A percentile compares a stretch with the other conserved stretches of the same genome.
Evolutionary conservation across 345 rosid species (phyloP).

Genomic region (Ceriops decandra): DNA sequence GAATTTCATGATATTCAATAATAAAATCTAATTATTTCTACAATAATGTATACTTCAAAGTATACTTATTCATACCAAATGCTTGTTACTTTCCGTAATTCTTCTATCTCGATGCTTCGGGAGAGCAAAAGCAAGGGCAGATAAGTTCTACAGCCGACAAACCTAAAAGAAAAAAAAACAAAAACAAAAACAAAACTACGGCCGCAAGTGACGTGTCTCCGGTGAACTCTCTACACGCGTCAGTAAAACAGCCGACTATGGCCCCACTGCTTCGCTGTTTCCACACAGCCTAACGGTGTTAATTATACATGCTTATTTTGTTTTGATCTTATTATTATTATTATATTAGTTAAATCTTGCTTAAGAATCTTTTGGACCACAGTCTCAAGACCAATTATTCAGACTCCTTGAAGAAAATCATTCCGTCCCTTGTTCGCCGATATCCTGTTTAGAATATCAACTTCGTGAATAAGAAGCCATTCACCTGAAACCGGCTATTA

Average conservation of each 20-base stretch:
- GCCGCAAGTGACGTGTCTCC: constrained; percentile 19
- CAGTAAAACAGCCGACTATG: neutral
- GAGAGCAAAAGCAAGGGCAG: neutral
- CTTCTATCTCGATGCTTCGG: too few relatives aligned
- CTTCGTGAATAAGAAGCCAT: neutral
- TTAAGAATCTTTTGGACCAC: too few relatives aligned
- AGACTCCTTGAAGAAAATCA: neutral
- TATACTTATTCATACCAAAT: too few relatives aligned
- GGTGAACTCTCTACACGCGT: constrained; percentile 11
- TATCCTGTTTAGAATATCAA: constrained; percentile 17
- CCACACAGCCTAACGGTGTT: neutral
- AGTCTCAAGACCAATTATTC: too few relatives aligned
- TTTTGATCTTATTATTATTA: too few relatives aligned
- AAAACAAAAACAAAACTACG: neutral
- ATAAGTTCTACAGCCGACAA: neutral
- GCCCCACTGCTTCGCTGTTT: constrained; percentile 17
- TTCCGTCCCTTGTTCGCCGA: constrained; percentile 18
- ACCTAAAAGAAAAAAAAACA: too few relatives aligned
- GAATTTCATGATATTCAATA: too few relatives aligned
- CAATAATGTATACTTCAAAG: too few relatives aligned
- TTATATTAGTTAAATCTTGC: too few relatives aligned
- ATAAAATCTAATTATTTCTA: too few relatives aligned
- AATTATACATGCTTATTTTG: too few relatives aligned
- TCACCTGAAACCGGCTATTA: constrained; percentile 34
- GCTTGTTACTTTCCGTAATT: too few relatives aligned